Evolutionary conservation across 306 rosid species (phyloP).

Genomic region (Cyamopsis tetragonoloba): DNA sequence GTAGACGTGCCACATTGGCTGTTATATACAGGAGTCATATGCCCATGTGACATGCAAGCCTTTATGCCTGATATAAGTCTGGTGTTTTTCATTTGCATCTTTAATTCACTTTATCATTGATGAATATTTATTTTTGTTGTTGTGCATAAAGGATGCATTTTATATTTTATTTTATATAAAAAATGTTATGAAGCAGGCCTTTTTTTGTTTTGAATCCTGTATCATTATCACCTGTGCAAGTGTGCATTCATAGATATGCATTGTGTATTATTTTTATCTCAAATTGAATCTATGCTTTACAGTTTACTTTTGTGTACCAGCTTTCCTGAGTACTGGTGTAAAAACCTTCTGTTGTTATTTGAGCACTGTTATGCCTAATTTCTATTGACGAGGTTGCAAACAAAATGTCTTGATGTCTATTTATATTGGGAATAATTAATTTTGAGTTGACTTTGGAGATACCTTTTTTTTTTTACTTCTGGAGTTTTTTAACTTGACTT

Average conservation of each 20-base stretch:
- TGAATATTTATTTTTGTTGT: too few species aligned
- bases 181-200: too few species aligned
- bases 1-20: not conserved
- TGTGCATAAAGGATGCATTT: not conserved
- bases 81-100: slow-evolving; percentile 5
- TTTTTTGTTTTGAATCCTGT: not conserved
- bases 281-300: not conserved
- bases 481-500: slow-evolving; percentile 19
- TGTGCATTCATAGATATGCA: not conserved
- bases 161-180: too few species aligned
- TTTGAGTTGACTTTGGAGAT: not conserved
- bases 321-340: not conserved
- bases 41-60: slow-evolving; percentile 13
- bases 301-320: not conserved
- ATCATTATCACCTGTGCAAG: not conserved
- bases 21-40: not conserved
- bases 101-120: not conserved
- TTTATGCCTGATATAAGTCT: not conserved
- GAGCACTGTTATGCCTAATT: not conserved
- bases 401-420: slow-evolving; percentile 14
- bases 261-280: not conserved
- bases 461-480: slow-evolving; percentile 18
- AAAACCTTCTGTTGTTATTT: not conserved
- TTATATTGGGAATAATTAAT: not conserved
- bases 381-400: not conserved